phyloP scores from a whole-genome alignment of 495 filamentous ascomycete species.

The Antarctomyces pellizariae region DNA sequence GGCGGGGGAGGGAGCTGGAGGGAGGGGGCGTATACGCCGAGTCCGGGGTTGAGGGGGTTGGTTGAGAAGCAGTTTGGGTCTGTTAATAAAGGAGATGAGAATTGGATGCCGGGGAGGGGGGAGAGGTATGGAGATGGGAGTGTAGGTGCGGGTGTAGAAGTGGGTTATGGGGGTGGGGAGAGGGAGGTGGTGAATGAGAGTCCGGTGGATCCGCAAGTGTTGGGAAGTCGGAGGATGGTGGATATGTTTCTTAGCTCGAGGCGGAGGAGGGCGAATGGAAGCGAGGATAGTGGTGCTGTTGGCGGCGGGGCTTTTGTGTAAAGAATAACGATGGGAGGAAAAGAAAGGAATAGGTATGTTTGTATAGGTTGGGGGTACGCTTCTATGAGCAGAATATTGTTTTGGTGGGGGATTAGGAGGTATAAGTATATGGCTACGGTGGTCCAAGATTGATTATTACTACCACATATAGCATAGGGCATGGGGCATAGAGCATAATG shows the following conservation, averaged over 20 bases:
- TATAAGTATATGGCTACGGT: too few relatives aligned
- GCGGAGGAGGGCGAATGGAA: conserved; percentile 16
- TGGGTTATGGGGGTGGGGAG: conserved; percentile 3
- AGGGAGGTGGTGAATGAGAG: conserved; percentile 15
- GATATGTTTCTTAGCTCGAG: conserved; percentile 33
- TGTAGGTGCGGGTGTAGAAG: conserved; percentile 5
- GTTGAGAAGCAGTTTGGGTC: conserved; percentile 7
- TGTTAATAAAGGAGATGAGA: background rate
- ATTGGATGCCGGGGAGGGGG: conserved; percentile 6
- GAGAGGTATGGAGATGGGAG: conserved; percentile 9
- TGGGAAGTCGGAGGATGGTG: conserved; percentile 34
- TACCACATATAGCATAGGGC: too few relatives aligned
- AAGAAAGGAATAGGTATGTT: too few relatives aligned
- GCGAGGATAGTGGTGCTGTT: conserved; percentile 6
- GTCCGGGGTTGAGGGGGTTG: conserved; percentile 1
- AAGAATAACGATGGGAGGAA: too few relatives aligned
- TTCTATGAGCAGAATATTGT: too few relatives aligned
- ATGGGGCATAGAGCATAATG: too few relatives aligned
- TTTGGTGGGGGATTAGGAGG: too few relatives aligned
- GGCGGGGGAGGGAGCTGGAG: background rate
- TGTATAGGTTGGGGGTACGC: too few relatives aligned
- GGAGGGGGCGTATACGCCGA: background rate
- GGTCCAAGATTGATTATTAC: too few relatives aligned
- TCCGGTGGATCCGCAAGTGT: conserved; percentile 11
- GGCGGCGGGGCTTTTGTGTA: too few relatives aligned